Conservation (phyloP, 257 asterid species). For the Solanum neorickii region DNA sequence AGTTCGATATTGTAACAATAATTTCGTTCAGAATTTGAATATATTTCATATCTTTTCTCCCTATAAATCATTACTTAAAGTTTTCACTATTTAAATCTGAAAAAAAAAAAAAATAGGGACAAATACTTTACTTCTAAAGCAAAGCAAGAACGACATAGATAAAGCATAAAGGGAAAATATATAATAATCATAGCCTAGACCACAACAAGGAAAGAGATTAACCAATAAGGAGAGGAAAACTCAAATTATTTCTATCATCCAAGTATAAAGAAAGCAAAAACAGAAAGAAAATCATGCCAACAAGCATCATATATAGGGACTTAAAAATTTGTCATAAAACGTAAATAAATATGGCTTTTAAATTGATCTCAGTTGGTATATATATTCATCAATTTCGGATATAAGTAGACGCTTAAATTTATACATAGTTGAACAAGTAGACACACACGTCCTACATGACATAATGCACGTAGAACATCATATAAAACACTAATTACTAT, state of each 20-base stretch:
- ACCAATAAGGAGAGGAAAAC: background rate
- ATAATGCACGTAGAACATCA: background rate
- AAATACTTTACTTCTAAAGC: background rate
- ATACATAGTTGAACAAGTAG: background rate
- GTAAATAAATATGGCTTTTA: background rate
- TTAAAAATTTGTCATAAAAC: background rate
- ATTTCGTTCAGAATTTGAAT: too few relatives aligned
- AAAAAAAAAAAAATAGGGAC: background rate
- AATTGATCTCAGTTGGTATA: background rate
- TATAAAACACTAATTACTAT: background rate
- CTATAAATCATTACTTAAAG: too few relatives aligned
- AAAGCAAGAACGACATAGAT: background rate
- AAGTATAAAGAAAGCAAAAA: background rate
- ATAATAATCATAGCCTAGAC: constrained; percentile 18
- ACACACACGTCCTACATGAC: background rate
- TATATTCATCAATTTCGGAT: background rate
- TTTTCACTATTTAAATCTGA: background rate
- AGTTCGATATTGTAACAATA: too few relatives aligned
- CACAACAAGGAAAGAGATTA: constrained; percentile 4
- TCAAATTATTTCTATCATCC: background rate
- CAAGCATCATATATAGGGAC: background rate
- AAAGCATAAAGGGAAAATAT: too few relatives aligned
- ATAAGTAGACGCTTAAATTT: background rate
- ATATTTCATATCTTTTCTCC: too few relatives aligned
- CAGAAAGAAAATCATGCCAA: background rate